A percentile compares a stretch with the other conserved stretches of the same genome.
Evolutionary conservation across 73 alveolate species (phyloP).

Genomic region (Symbiodinium pilosum): DNA sequence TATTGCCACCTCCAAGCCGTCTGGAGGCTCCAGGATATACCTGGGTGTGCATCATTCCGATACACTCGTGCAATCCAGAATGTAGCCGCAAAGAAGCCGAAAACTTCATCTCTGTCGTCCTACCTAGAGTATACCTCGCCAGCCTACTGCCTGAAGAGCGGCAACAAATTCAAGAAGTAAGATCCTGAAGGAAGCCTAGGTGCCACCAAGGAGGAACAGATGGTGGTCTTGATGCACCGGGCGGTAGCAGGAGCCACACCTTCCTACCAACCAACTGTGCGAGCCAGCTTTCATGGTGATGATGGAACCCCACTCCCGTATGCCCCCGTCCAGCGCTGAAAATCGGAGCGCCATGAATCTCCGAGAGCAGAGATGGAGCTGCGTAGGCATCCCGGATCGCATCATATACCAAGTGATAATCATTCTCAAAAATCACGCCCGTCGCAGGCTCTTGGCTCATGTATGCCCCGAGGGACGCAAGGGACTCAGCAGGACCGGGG

Average conservation of each 20-base stretch:
- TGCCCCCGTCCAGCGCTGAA: slow-evolving; percentile 52
- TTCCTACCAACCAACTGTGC: slow-evolving; percentile 47
- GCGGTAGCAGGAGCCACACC: slow-evolving; percentile 47
- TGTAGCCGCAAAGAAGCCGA: no score
- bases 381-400: slow-evolving; percentile 4
- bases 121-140: no score
- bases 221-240: neutral
- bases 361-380: slow-evolving; percentile 7
- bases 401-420: slow-evolving; percentile 30
- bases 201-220: slow-evolving; percentile 26
- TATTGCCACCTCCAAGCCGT: neutral
- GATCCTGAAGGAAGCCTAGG: no score
- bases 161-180: no score
- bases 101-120: no score
- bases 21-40: neutral
- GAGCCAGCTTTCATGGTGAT: slow-evolving; percentile 74
- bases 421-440: slow-evolving; percentile 47
- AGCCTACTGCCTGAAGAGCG: neutral
- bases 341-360: slow-evolving; percentile 62
- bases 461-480: slow-evolving; percentile 24
- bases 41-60: no score
- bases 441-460: neutral
- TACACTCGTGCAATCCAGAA: no score
- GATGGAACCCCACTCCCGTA: slow-evolving; percentile 76
- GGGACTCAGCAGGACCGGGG: slow-evolving; percentile 33